Conservation (phyloP, 805 yeast genomes). For the Starmerella scarabaei region DNA sequence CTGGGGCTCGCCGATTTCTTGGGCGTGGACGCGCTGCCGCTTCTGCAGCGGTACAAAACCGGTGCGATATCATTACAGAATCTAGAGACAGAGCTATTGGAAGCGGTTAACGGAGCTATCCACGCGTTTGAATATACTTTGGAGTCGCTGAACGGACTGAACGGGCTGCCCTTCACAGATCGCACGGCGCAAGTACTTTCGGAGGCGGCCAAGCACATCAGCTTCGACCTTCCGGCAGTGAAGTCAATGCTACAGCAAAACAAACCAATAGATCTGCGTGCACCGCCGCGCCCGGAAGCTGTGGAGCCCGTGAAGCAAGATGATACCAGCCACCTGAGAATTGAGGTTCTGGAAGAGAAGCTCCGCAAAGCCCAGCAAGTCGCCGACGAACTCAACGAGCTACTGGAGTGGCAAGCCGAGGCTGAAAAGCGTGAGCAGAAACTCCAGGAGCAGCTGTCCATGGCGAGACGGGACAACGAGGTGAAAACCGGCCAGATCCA, state of each 20-base stretch:
- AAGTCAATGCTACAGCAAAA: no score
- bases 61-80: constrained; percentile 1
- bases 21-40: not conserved
- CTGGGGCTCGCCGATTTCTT: constrained; percentile 6
- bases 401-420: constrained; percentile 1
- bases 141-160: no score
- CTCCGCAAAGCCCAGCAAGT: constrained; percentile 9
- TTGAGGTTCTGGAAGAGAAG: constrained; percentile 9
- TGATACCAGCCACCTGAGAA: no score
- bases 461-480: constrained; percentile 8
- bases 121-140: no score
- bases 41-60: not conserved
- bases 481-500: constrained; percentile 18
- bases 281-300: not conserved
- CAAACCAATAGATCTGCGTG: no score
- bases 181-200: no score
- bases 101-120: no score
- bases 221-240: no score
- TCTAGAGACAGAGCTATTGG: not conserved
- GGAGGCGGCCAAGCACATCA: no score
- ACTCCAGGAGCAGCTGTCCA: not conserved
- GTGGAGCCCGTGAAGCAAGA: not conserved
- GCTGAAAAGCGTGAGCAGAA: not conserved
- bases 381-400: constrained; percentile 7
- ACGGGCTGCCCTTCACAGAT: no score